Evolutionary conservation across 257 asterid species (phyloP).

Genomic region (Jasminum sambac): DNA sequence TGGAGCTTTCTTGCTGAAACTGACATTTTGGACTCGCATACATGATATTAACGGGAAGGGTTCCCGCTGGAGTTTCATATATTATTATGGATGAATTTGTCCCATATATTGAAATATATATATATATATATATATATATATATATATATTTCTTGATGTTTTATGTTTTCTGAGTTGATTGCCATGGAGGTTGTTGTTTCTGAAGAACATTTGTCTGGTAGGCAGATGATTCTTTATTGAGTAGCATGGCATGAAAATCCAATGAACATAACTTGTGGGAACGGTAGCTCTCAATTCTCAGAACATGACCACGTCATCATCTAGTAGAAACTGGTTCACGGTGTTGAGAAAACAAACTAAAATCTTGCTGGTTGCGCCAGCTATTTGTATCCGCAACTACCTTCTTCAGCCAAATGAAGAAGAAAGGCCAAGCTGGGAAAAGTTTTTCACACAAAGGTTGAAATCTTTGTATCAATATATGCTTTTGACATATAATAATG

Average conservation of each 20-base stretch:
- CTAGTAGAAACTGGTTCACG: too few relatives aligned
- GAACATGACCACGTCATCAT: too few relatives aligned
- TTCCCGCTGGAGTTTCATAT: not conserved
- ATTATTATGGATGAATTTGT: not conserved
- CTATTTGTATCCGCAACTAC: not conserved
- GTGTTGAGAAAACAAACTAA: not conserved
- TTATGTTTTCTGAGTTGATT: not conserved
- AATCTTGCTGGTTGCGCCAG: not conserved
- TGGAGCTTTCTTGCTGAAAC: conserved; percentile 17
- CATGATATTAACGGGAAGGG: not conserved
- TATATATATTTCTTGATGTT: not conserved
- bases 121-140: too few relatives aligned
- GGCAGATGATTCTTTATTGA: conserved; percentile 85
- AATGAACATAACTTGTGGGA: too few relatives aligned
- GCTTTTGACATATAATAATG: not conserved
- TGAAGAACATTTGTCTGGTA: conserved; percentile 89
- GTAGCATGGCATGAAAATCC: too few relatives aligned
- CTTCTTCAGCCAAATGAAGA: not conserved
- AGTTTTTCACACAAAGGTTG: not conserved
- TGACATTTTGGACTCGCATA: conserved; percentile 1
- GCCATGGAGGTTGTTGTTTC: conserved; percentile 77
- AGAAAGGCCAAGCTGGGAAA: not conserved
- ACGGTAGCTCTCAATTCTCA: too few relatives aligned
- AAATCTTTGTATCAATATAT: not conserved
- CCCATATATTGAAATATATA: conserved; percentile 11